Conservation (phyloP, 176 grass and related monocot genomes). For the Eragrostis curvula region DNA sequence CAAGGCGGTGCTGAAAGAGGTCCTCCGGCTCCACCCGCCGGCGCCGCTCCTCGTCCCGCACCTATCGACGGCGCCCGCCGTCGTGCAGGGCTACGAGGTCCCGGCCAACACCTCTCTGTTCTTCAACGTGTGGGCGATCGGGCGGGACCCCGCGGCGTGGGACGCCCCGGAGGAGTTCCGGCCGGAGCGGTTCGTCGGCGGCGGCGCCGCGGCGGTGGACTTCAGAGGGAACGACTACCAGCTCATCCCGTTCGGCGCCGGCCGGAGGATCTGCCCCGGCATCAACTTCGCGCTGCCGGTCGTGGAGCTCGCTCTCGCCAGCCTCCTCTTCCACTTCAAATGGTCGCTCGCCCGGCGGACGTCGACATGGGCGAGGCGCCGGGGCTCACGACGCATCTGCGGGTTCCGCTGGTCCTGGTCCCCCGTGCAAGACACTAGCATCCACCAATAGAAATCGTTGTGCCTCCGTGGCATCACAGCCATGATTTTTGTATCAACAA, state of each 20-base stretch:
- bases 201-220: conserved; percentile 8
- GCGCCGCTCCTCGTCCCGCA: conserved; percentile 69
- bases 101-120: conserved; percentile 49
- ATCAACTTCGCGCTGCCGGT: conserved; percentile 56
- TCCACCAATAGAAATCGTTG: background rate
- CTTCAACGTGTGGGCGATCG: conserved; percentile 73
- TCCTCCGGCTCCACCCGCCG: conserved; percentile 60
- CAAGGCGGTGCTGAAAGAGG: conserved; percentile 63
- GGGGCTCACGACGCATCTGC: conserved; percentile 50
- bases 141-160: conserved; percentile 62
- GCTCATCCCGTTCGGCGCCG: conserved; percentile 69
- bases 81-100: conserved; percentile 56
- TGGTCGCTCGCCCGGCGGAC: conserved; percentile 50
- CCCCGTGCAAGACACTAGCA: conserved; percentile 19
- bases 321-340: conserved; percentile 51
- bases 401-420: conserved; percentile 51
- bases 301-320: conserved; percentile 58
- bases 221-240: conserved; percentile 58
- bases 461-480: background rate
- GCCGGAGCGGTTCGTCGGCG: conserved; percentile 62
- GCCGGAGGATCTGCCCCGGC: conserved; percentile 68
- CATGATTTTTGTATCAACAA: background rate
- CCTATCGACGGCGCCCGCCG: conserved; percentile 28
- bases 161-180: conserved; percentile 62
- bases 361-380: conserved; percentile 67